These are phyloP conservation scores for Chaetomidium leptoderma DNA, from an alignment of 495 filamentous ascomycete species.

Conservation along the genomic window DNA sequence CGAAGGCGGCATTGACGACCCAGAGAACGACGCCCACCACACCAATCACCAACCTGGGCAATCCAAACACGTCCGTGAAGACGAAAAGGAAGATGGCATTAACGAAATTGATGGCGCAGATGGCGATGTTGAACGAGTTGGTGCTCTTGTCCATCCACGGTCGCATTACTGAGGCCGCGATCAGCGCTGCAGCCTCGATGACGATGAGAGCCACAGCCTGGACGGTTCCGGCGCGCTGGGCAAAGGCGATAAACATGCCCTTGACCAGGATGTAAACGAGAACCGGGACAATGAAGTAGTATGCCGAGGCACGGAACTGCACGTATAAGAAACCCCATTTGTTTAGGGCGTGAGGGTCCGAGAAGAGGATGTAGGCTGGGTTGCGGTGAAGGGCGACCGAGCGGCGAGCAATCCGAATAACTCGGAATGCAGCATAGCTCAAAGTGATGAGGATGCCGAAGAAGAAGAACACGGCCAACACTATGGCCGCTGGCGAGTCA, in stretches of 20 bases:
- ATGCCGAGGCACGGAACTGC: constrained; percentile 92
- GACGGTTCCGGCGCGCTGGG: constrained; percentile 64
- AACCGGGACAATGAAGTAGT: constrained; percentile 90
- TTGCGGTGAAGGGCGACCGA: constrained; percentile 92
- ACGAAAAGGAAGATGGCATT: constrained; percentile 82
- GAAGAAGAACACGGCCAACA: constrained; percentile 86
- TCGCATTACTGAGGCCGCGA: constrained; percentile 71
- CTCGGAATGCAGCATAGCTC: constrained; percentile 84
- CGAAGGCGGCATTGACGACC: constrained; percentile 83
- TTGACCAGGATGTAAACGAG: constrained; percentile 79
- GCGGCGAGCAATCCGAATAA: constrained; percentile 80
- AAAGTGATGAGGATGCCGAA: constrained; percentile 74
- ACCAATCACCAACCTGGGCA: constrained; percentile 80
- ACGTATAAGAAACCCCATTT: constrained; percentile 99
- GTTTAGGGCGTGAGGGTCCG: constrained; percentile 85
- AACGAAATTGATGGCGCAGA: constrained; percentile 83
- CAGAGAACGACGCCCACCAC: constrained; percentile 95
- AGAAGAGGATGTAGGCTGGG: constrained; percentile 95
- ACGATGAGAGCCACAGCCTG: constrained; percentile 84
- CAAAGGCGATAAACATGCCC: constrained; percentile 85
- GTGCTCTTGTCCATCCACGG: constrained; percentile 99
- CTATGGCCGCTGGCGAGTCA: constrained; percentile 84
- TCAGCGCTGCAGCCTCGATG: constrained; percentile 77
- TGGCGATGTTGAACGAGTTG: constrained; percentile 94
- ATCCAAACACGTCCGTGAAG: constrained; percentile 78